A percentile compares a stretch with the other conserved stretches of the same genome.
These are phyloP conservation scores for Pedinophyceae sp. DNA, from an alignment of 139 green algal species.

Conservation along the genomic window DNA sequence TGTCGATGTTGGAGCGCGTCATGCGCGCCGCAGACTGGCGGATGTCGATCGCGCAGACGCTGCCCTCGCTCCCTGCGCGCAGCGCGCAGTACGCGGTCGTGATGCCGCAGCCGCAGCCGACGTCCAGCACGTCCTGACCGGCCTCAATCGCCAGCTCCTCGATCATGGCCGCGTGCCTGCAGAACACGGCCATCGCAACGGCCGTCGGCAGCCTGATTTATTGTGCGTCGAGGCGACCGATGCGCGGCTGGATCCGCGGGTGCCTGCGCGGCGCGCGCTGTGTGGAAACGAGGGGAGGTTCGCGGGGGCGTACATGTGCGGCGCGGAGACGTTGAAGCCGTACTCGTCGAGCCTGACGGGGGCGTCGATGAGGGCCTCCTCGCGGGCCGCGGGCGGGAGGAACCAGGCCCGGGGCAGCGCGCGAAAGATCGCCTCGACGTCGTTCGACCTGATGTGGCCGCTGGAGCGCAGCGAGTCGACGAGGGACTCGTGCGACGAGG, in stretches of 20 bases:
- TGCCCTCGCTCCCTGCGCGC: too few species aligned
- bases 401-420: constrained; percentile 35
- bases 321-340: constrained; percentile 61
- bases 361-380: constrained; percentile 39
- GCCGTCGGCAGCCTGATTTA: constrained; percentile 10
- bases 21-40: too few species aligned
- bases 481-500: too few species aligned
- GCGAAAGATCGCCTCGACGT: too few species aligned
- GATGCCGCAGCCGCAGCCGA: constrained; percentile 42
- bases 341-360: constrained; percentile 31
- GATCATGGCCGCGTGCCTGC: constrained; percentile 6
- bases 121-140: constrained; percentile 38
- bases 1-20: too few species aligned
- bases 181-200: not conserved
- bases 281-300: not conserved
- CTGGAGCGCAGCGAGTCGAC: too few species aligned
- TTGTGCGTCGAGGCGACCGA: constrained; percentile 15
- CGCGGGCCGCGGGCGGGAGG: constrained; percentile 25
- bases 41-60: too few species aligned
- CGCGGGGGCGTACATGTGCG: constrained; percentile 51
- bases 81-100: constrained; percentile 30
- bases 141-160: constrained; percentile 30
- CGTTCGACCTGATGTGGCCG: too few species aligned
- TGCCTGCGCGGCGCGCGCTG: not conserved
- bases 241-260: not conserved